Evolutionary conservation across 441 rosid species (phyloP), one percentile per base, ranked within the genome.

Genomic region (Bruguiera hainesii): DNA sequence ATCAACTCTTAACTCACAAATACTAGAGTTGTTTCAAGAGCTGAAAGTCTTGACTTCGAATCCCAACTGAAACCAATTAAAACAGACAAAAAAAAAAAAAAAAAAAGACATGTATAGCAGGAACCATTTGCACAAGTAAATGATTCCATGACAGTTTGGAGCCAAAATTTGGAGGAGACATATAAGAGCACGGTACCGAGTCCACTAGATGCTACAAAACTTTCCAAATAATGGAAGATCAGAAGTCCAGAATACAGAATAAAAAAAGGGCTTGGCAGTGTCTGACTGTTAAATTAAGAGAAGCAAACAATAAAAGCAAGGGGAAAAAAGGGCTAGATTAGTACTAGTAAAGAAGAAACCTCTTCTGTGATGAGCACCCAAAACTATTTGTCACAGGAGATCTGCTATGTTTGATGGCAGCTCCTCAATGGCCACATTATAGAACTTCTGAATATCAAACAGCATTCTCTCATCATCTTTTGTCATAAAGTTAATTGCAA

Each of bases 361-460:
- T 55, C 28, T 73, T 70, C 68, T 73, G 78, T 69, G 23, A 60
- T 62, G 62, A 71, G 39, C 67, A 35, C 64, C 60, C 39, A 73
- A 63, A 76, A 66, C 72, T 64, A 3, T 63, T 66, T 63, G 56
- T 84, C 83, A 86, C 68, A 88, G 86, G 67, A 88, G 86, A 78
- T 88, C 94, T 2, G 94, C 94, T 25, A 86, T 87, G 58, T 88
- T 88, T 6, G 85, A 77, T 2, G 91, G 94, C 42, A 88, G 84
- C 81, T 86, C 94, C 81, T 88, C 91, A 1, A 86, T 51, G 20
- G 77, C 78, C 58, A 88, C 93, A 39, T 88, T 88, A 19, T 88
- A 90, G 72, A 89, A 90, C 83, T 82, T 91, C 86, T 89, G 97
- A 75, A 91, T 87, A 69, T 89, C 96, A 25, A 28, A 75, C 48